A percentile compares a stretch with the other conserved stretches of the same genome.
These are phyloP conservation scores for Botrytis hyacinthi DNA, from an alignment of 2,329 filamentous ascomycete genomes.

Conservation along the genomic window DNA sequence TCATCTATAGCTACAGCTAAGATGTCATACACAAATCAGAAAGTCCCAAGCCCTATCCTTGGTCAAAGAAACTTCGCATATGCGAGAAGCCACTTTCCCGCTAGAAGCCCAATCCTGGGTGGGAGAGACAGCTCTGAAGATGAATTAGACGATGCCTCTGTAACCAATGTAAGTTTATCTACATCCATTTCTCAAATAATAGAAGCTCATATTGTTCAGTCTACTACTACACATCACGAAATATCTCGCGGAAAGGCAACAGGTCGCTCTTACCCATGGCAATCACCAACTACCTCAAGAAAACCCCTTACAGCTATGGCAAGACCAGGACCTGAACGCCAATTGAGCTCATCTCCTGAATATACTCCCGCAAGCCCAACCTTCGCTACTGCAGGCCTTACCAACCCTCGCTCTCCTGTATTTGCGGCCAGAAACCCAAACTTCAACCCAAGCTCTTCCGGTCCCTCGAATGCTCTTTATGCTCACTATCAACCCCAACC, in stretches of 20 bases:
- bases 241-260: not conserved
- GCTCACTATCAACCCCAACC: not conserved
- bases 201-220: not conserved
- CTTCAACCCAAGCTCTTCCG: not conserved
- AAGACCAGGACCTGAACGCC: not conserved
- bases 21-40: not conserved
- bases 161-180: not conserved
- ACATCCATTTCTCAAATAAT: not conserved
- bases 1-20: not conserved
- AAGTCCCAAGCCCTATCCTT: not conserved
- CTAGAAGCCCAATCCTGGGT: not conserved
- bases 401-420: not conserved
- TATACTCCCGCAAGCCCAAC: not conserved
- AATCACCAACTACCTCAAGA: not conserved
- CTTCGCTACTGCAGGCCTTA: not conserved
- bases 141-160: not conserved
- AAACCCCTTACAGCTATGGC: not conserved
- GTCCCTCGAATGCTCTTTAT: not conserved
- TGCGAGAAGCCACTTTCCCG: not conserved
- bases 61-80: not conserved
- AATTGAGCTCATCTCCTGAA: not conserved
- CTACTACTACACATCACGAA: fast-evolving
- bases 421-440: not conserved
- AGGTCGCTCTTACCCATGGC: not conserved
- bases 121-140: not conserved